phyloP scores from a whole-genome alignment of 169 alveolate genomes.

The Plasmodium cynomolgi region DNA sequence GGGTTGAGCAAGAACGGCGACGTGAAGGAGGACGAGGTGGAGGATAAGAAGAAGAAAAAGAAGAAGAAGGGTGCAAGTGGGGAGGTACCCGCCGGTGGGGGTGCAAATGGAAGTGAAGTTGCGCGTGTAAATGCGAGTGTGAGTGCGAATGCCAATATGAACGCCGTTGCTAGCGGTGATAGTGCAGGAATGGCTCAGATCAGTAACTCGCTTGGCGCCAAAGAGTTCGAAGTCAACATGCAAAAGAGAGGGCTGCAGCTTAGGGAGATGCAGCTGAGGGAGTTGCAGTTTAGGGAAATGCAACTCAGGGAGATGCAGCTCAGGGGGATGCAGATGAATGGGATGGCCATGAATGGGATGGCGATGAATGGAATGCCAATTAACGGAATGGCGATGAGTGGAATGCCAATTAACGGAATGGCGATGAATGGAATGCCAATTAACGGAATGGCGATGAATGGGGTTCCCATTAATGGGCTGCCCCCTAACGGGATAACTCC shows the following conservation, averaged over 20 bases:
- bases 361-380: not conserved
- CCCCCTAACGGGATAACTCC: not conserved
- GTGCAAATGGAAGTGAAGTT: not conserved
- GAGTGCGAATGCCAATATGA: not conserved
- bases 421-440: not conserved
- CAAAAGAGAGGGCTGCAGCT: constrained; percentile 1
- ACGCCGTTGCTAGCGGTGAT: not conserved
- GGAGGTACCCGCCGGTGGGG: not conserved
- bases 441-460: not conserved
- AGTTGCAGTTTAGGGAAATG: not conserved
- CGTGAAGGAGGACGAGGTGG: constrained; percentile 12
- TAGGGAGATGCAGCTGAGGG: not conserved
- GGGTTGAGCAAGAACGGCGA: constrained; percentile 45
- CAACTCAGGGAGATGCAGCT: not conserved
- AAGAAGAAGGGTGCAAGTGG: not conserved
- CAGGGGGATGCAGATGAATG: not conserved
- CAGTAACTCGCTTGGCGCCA: not conserved
- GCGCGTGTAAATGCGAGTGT: no score
- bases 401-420: not conserved
- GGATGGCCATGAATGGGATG: not conserved
- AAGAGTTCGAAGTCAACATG: not conserved
- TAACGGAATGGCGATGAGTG: not conserved
- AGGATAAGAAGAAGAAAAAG: constrained; percentile 5
- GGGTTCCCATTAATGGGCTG: not conserved
- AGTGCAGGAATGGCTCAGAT: not conserved